Base-by-base conservation (phyloP, 1,284 basidiomycete genomes). In the Fomes fomentarius region DNA sequence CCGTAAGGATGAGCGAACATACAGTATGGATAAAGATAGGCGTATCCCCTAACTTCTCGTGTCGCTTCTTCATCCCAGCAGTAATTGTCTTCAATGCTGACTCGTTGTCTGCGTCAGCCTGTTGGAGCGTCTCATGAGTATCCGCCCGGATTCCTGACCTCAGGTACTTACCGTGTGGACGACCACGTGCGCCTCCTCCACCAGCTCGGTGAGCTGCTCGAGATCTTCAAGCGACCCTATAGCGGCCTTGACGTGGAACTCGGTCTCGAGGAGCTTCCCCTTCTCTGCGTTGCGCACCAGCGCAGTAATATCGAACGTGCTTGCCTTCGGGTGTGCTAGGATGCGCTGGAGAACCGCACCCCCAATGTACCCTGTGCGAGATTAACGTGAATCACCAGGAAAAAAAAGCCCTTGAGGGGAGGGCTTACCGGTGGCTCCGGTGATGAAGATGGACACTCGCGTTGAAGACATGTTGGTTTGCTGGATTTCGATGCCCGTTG, bases 11-110 rank as follows among this genome's bases (percentile, higher is more conserved):
- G n/a, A n/a, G n/a, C n/a, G n/a, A n/a, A n/a, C 74, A 38, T 57
- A 80, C 79, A 4, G 77, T 79, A 60, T 81, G 75, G 41, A 82
- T 79, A 34, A 77, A 69, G 31, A 75, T 70, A 4, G 56, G 52
- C 7, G 22, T n/a, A 8, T 53, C 50, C 7, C 56, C 56, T 1
- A 50, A 52, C 30, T 50, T 30, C 14, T 52, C 14, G 37, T 48
- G 41, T 12, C 56, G 49, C 24, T 37, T 45, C 47, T 54, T 61
- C 6, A 58, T 37, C 11, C 61, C 61, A 3, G 47, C 43, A 4
- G 58, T 45, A 15, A 61, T 52, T 1, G 59, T 59, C 11, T 47
- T 49, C 19, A 52, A 58, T 2, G 57, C 30, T 6, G 21, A 39
- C 11, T 45, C 38, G 5, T 74, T 66, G 47, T 76, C 76, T 19